Evolutionary conservation across 139 green algal species (phyloP).

Genomic region (Ulvella scutata): DNA sequence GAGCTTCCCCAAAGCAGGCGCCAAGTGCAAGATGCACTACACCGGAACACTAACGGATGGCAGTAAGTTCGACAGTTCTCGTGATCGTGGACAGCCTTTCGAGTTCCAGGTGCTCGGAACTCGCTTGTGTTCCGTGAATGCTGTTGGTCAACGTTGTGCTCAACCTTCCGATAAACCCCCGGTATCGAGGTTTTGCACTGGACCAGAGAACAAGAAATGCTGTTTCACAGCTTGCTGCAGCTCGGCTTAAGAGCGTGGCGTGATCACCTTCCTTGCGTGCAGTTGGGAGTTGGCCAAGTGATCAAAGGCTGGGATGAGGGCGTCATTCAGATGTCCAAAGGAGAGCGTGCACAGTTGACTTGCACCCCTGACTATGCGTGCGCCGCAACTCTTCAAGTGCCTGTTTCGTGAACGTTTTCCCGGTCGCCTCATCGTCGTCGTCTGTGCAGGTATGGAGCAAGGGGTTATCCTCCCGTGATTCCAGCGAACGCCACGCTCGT

Average conservation of each 20-base stretch:
- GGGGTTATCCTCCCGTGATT: slow-evolving; percentile 17
- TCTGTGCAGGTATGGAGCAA: neutral
- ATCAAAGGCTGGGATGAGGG: slow-evolving; percentile 50
- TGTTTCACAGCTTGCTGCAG: too few species aligned
- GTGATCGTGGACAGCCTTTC: slow-evolving; percentile 33
- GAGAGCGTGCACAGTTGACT: slow-evolving; percentile 39
- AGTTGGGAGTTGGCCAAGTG: slow-evolving; percentile 24
- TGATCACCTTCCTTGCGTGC: too few species aligned
- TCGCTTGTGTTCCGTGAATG: neutral
- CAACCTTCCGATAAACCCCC: too few species aligned
- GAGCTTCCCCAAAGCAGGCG: neutral
- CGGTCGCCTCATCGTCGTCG: neutral
- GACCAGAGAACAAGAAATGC: too few species aligned
- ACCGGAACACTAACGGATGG: slow-evolving; percentile 34
- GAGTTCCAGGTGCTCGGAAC: slow-evolving; percentile 7
- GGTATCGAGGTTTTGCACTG: too few species aligned
- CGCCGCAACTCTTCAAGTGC: too few species aligned
- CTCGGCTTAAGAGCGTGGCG: too few species aligned
- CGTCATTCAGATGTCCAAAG: slow-evolving; percentile 40
- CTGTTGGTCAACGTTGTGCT: too few species aligned
- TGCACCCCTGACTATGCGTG: slow-evolving; percentile 41
- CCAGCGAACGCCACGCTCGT: slow-evolving; percentile 43
- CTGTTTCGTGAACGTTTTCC: too few species aligned
- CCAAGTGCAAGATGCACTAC: slow-evolving; percentile 15
- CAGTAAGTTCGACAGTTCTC: slow-evolving; percentile 54